phyloP scores from a whole-genome alignment of 2,329 filamentous ascomycete genomes.

The Magnaporthiopsis poae region DNA sequence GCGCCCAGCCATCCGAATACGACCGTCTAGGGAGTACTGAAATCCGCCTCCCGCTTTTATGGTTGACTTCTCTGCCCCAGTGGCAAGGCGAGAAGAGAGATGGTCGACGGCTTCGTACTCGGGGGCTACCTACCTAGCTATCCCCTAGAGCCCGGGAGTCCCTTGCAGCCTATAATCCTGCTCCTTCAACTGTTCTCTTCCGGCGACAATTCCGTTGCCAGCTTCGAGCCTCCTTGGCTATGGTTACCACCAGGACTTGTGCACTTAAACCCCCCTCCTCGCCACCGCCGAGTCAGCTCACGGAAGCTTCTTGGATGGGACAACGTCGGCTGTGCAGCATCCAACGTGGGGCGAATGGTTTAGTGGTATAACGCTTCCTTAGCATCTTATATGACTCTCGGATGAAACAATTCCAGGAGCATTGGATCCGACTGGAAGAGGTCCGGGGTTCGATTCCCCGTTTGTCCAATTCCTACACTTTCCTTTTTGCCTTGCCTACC shows the following conservation, averaged over 20 bases:
- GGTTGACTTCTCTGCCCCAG: too few species aligned
- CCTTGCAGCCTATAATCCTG: too few species aligned
- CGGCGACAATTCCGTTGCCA: neutral
- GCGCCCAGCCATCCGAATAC: too few species aligned
- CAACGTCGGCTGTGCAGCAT: neutral
- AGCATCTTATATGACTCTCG: neutral
- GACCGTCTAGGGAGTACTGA: too few species aligned
- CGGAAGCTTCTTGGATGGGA: neutral
- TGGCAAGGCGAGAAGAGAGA: too few species aligned
- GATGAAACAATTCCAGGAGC: too few species aligned
- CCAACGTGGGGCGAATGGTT: neutral
- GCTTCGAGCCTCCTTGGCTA: neutral
- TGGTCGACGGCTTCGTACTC: too few species aligned
- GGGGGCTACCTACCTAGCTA: too few species aligned
- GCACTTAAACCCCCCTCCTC: neutral
- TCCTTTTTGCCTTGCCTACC: neutral
- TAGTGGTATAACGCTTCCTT: neutral
- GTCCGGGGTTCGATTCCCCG: constrained; percentile 8
- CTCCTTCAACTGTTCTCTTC: neutral
- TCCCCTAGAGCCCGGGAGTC: too few species aligned
- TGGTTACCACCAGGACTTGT: neutral
- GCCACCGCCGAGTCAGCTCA: neutral
- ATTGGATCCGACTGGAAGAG: neutral
- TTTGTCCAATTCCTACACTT: constrained; percentile 1
- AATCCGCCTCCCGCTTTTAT: too few species aligned